phyloP scores from a whole-genome alignment of 305 asterid genomes.

The Nicotiana rustica region DNA sequence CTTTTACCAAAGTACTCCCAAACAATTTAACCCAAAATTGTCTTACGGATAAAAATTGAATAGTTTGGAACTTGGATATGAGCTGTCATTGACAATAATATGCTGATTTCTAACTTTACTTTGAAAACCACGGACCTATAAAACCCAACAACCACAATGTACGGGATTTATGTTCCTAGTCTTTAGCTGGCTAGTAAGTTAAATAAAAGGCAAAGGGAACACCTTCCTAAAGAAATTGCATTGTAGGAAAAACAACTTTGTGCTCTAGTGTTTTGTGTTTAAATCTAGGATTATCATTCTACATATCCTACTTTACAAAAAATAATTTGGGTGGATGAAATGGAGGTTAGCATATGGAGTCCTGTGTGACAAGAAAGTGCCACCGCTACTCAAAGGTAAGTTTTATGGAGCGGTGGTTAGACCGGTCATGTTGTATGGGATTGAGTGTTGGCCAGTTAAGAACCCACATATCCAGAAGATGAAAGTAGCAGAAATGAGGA shows the following conservation, averaged over 20 bases:
- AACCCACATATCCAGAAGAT: no score
- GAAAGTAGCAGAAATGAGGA: no score
- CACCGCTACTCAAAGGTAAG: no score
- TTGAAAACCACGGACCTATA: not conserved
- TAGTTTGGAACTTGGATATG: not conserved
- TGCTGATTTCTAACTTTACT: slow-evolving; percentile 6
- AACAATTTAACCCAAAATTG: not conserved
- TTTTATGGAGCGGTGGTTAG: no score
- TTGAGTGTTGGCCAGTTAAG: no score
- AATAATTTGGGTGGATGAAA: no score
- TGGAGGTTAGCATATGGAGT: no score
- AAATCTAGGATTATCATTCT: slow-evolving; percentile 1
- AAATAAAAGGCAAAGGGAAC: not conserved
- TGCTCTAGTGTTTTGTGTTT: not conserved
- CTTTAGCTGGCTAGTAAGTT: not conserved
- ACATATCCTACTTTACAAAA: slow-evolving; percentile 14
- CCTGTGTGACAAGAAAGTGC: no score
- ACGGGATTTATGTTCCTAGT: not conserved
- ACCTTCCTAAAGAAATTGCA: not conserved
- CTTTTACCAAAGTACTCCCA: not conserved
- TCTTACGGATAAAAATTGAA: not conserved
- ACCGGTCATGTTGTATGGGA: no score
- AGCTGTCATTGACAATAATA: slow-evolving; percentile 17
- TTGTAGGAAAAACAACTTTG: not conserved
- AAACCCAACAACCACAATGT: not conserved